Percentiles rank a stretch among this genome's conserved stretches.
These are phyloP conservation scores for Colletotrichum lindemuthianum DNA, from an alignment of 2,329 filamentous ascomycete species.

Conservation along the genomic window DNA sequence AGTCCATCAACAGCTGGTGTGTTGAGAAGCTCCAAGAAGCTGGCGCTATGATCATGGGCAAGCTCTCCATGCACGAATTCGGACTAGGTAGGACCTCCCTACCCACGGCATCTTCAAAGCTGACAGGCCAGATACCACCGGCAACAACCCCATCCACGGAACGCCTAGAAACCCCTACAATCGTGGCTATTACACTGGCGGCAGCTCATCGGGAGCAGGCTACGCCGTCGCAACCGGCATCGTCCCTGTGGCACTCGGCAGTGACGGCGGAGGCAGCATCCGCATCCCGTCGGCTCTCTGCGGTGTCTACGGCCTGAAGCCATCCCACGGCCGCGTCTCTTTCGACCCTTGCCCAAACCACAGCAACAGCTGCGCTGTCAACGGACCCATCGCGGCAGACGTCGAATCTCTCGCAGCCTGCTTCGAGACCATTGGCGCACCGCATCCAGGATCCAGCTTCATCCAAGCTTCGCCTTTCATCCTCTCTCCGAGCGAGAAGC, in stretches of 20 bases:
- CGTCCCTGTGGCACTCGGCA: slow-evolving; percentile 76
- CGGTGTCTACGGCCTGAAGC: slow-evolving; percentile 79
- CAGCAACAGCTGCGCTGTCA: slow-evolving; percentile 70
- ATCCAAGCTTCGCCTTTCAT: slow-evolving; percentile 46
- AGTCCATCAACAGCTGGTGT: slow-evolving; percentile 71
- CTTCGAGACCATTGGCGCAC: slow-evolving; percentile 72
- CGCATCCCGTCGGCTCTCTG: slow-evolving; percentile 79
- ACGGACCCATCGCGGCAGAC: slow-evolving; percentile 74
- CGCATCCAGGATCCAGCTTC: slow-evolving; percentile 69
- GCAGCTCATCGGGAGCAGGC: slow-evolving; percentile 78
- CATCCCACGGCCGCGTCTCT: slow-evolving; percentile 74
- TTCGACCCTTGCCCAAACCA: slow-evolving; percentile 67
- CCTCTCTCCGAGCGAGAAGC: slow-evolving; percentile 38
- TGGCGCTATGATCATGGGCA: slow-evolving; percentile 52
- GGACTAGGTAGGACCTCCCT: slow-evolving; percentile 64
- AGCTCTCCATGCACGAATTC: slow-evolving; percentile 78
- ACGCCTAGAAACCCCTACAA: slow-evolving; percentile 84
- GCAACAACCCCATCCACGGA: slow-evolving; percentile 77
- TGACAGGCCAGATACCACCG: slow-evolving; percentile 68
- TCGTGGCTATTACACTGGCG: slow-evolving; percentile 77
- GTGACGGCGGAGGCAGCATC: slow-evolving; percentile 79
- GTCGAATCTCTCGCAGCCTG: slow-evolving; percentile 73
- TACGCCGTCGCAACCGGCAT: slow-evolving; percentile 77
- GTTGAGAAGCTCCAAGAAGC: slow-evolving; percentile 75
- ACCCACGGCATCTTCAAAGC: background rate